Percentiles rank a stretch among this genome's conserved stretches.
Evolutionary conservation across 306 rosid genomes (phyloP).

Genomic region (Morella rubra): DNA sequence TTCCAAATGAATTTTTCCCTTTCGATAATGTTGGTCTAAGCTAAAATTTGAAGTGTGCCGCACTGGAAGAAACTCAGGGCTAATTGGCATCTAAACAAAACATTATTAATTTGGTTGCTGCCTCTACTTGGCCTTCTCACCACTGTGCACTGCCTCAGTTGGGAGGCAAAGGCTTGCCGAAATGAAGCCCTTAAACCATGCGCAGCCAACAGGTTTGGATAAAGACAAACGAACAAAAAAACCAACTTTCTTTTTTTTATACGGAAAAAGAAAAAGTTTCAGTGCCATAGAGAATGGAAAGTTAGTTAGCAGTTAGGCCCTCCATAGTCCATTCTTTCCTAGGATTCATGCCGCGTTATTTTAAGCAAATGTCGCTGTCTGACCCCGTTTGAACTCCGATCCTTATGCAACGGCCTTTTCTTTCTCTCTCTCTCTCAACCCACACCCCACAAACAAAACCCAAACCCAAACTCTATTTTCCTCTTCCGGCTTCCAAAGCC

Average conservation of each 20-base stretch:
- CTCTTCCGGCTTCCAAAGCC: slow-evolving; percentile 32
- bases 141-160: too few relatives aligned
- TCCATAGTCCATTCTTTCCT: slow-evolving; percentile 21
- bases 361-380: slow-evolving; percentile 34
- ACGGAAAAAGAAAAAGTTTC: too few relatives aligned
- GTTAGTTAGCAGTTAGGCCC: slow-evolving; percentile 28
- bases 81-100: too few relatives aligned
- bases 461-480: slow-evolving; percentile 36
- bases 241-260: neutral
- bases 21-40: too few relatives aligned
- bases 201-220: neutral
- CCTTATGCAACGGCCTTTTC: slow-evolving; percentile 47
- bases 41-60: too few relatives aligned
- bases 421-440: slow-evolving; percentile 22
- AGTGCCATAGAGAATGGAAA: neutral
- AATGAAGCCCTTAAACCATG: too few relatives aligned
- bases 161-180: too few relatives aligned
- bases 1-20: too few relatives aligned
- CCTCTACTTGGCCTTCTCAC: too few relatives aligned
- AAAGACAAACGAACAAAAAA: too few relatives aligned
- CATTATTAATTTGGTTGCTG: too few relatives aligned
- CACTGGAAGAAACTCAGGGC: too few relatives aligned
- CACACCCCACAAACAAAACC: slow-evolving; percentile 48
- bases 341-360: slow-evolving; percentile 46
- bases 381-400: slow-evolving; percentile 49